Conservation (phyloP, 257 asterid species). For the Scutellaria minor region DNA sequence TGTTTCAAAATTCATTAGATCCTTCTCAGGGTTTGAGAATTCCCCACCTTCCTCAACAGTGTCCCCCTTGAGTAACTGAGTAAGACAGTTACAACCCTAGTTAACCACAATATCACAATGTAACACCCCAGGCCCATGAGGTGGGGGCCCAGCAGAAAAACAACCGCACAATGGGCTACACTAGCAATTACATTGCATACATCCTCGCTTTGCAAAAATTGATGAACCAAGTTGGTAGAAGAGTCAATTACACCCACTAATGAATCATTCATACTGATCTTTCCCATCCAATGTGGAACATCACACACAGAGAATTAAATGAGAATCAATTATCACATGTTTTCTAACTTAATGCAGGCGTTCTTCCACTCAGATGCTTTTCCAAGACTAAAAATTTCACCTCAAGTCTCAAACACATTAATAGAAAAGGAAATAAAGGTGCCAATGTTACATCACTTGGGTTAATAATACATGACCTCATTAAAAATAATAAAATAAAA, state of each 20-base stretch:
- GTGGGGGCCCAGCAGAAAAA: not conserved
- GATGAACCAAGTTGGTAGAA: not conserved
- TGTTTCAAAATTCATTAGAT: not conserved
- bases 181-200: not conserved
- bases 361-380: slow-evolving; percentile 23
- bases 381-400: slow-evolving; percentile 17
- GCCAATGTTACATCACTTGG: not conserved
- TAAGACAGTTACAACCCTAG: not conserved
- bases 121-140: not conserved
- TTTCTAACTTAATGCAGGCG: slow-evolving; percentile 27
- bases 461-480: not conserved
- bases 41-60: not conserved
- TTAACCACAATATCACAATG: not conserved
- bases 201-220: not conserved
- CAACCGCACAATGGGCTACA: not conserved
- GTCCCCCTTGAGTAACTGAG: not conserved
- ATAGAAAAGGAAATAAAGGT: slow-evolving; percentile 15
- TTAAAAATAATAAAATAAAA: not conserved
- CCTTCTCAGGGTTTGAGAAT: not conserved
- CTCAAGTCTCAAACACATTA: slow-evolving; percentile 26
- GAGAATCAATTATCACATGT: not conserved
- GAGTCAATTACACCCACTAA: not conserved
- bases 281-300: too few relatives aligned
- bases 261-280: too few relatives aligned
- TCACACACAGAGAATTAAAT: too few relatives aligned